phyloP scores from a whole-genome alignment of 2,329 filamentous ascomycete genomes.

The Chrysoporthe deuterocubensis region DNA sequence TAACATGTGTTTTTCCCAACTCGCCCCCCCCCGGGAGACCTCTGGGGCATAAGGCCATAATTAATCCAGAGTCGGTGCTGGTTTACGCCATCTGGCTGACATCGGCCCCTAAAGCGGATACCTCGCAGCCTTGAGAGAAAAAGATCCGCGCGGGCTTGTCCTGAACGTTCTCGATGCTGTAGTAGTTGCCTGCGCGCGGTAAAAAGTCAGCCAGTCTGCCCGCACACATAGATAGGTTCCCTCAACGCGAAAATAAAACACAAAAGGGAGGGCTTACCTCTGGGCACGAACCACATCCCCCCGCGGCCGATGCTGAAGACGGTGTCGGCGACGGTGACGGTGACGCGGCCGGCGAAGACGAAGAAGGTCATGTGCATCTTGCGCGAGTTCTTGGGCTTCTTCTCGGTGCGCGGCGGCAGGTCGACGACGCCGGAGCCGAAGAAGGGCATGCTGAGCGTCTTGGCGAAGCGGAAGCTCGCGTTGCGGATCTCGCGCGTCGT shows the following conservation, averaged over 20 bases:
- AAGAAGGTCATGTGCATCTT: conserved; percentile 99
- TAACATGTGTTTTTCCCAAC: too few species aligned
- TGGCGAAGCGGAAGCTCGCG: conserved; percentile 84
- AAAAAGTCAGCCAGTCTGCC: conserved; percentile 3
- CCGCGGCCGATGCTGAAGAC: conserved; percentile 84
- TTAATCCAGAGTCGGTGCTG: neutral
- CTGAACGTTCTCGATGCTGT: conserved; percentile 84
- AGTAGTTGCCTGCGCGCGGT: conserved; percentile 75
- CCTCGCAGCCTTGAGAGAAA: conserved; percentile 85
- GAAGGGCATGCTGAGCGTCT: conserved; percentile 82
- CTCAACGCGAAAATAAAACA: neutral
- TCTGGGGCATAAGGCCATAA: too few species aligned
- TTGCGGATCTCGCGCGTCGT: conserved; percentile 62
- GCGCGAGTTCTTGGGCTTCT: conserved; percentile 87
- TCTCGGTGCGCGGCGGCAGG: conserved; percentile 79
- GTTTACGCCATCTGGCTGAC: conserved; percentile 25
- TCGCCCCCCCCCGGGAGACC: too few species aligned
- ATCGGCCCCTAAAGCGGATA: conserved; percentile 36
- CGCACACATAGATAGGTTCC: too few species aligned
- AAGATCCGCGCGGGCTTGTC: conserved; percentile 77
- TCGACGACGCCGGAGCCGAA: conserved; percentile 92
- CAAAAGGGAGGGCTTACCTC: conserved; percentile 66
- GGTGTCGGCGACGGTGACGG: conserved; percentile 75
- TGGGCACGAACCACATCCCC: conserved; percentile 91
- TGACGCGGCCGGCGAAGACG: conserved; percentile 80